These are phyloP conservation scores for Salix caprea DNA, from an alignment of 345 rosid genomes.

Conservation along the genomic window DNA sequence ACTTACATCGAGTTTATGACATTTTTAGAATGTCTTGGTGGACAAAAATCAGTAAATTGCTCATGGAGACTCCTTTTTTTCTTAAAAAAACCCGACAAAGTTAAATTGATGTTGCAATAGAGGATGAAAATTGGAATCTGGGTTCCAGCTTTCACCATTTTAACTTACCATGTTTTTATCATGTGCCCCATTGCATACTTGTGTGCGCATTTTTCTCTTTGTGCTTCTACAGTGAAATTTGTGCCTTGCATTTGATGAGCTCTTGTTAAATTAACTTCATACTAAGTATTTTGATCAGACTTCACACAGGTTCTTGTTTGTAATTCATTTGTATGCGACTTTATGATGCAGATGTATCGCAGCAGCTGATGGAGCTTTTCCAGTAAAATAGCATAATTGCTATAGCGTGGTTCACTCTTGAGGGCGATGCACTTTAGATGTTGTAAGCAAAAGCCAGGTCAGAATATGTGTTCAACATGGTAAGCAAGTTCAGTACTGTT, in stretches of 20 bases:
- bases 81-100: not conserved
- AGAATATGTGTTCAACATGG: not conserved
- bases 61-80: not conserved
- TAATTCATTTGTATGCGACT: not conserved
- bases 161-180: not conserved
- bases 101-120: not conserved
- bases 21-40: not conserved
- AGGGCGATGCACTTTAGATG: not conserved
- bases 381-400: conserved; percentile 8
- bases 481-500: not conserved
- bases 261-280: not conserved
- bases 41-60: not conserved
- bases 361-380: conserved; percentile 75
- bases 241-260: not conserved
- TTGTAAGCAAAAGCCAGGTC: not conserved
- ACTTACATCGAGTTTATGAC: not conserved
- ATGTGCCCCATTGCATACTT: not conserved
- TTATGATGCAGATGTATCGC: conserved; percentile 50
- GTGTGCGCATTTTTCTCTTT: not conserved
- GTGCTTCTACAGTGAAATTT: not conserved
- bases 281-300: not conserved
- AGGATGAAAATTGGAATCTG: not conserved
- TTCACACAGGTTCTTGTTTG: not conserved
- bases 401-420: not conserved
- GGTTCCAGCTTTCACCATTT: not conserved